A percentile compares a stretch with the other conserved stretches of the same genome.
Evolutionary conservation across 2,329 filamentous ascomycete genomes (phyloP).

Genomic region (Aureobasidium mangrovei): DNA sequence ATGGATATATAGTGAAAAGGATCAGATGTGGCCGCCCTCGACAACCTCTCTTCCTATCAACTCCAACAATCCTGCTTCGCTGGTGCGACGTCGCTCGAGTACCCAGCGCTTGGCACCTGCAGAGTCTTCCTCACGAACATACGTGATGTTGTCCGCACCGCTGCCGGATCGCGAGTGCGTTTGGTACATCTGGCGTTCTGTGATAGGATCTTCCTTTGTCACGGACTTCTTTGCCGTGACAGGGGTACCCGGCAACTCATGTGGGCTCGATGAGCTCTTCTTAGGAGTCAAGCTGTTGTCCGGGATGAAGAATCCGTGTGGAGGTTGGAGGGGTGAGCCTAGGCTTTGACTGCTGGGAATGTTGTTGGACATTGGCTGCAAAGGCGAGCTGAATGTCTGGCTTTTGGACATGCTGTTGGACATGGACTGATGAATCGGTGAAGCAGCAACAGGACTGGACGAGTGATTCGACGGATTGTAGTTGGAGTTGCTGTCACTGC

Average conservation of each 20-base stretch:
- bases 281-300: constrained; percentile 5
- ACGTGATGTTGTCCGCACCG: constrained; percentile 62
- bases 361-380: neutral
- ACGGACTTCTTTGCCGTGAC: constrained; percentile 1
- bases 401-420: neutral
- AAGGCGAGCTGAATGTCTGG: neutral
- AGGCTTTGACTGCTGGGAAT: neutral
- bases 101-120: constrained; percentile 57
- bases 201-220: neutral
- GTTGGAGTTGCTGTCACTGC: constrained; percentile 18
- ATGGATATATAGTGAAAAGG: neutral
- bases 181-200: neutral
- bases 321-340: neutral
- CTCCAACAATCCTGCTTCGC: constrained; percentile 56
- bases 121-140: constrained; percentile 52
- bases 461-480: constrained; percentile 10
- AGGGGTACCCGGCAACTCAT: constrained; percentile 15
- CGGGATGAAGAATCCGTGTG: neutral
- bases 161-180: constrained; percentile 30
- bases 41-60: constrained; percentile 58
- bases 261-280: neutral
- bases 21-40: constrained; percentile 40
- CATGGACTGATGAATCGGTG: constrained; percentile 5
- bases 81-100: constrained; percentile 57
- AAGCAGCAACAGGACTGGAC: constrained; percentile 13